Conservation (phyloP, 2,329 filamentous ascomycete genomes). For the Blumeria hordei region DNA sequence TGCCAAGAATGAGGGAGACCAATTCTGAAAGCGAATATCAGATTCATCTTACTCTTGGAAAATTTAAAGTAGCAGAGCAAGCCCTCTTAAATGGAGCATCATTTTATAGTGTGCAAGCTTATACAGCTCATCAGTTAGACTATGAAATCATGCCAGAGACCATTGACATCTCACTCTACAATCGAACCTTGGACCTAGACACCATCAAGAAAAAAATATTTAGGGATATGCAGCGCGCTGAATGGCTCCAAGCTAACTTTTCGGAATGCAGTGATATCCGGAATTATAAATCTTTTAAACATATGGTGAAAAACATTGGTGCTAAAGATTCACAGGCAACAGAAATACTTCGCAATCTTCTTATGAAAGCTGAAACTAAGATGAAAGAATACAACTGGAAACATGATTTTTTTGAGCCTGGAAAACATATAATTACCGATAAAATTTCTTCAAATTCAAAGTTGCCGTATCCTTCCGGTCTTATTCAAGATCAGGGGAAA, state of each 20-base stretch:
- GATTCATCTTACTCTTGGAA: not conserved
- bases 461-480: not conserved
- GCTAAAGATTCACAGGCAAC: not conserved
- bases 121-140: not conserved
- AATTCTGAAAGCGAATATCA: conserved; percentile 1
- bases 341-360: not conserved
- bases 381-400: not conserved
- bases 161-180: not conserved
- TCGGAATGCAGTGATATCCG: not conserved
- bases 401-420: not conserved
- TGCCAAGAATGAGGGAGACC: not conserved
- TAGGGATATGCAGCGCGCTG: not conserved
- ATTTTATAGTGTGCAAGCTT: not conserved
- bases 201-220: not conserved
- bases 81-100: not conserved
- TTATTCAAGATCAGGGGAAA: not conserved
- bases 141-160: not conserved
- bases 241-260: not conserved
- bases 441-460: not conserved
- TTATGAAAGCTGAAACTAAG: not conserved
- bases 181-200: not conserved
- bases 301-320: not conserved
- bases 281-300: not conserved
- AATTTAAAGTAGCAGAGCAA: not conserved
- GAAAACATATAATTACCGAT: not conserved